Evolutionary conservation across 148 eudicot genomes (phyloP), one percentile per base, ranked within the genome.

Genomic region (Silene uniflora): DNA sequence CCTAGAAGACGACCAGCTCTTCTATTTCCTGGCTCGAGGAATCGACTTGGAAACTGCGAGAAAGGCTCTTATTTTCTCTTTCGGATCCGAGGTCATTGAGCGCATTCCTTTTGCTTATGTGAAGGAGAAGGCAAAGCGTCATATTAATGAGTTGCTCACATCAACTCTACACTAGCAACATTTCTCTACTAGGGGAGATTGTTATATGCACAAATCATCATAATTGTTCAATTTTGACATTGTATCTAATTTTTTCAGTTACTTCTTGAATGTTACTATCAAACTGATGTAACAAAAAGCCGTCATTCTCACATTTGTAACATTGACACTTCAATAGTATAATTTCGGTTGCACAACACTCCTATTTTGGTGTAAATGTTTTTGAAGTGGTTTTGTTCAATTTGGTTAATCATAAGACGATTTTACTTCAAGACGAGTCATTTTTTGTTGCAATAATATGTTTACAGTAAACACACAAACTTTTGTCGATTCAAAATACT

Each of bases 1-100:
- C 74, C 79, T 92, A 58, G 98, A 95, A 84, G 97, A 92, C 25
- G 81, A 89, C 77, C 97, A 90, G 72, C 87, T 95, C 44, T 95
- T 95, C 81, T 95, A 95, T 83, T 88, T 95, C 64, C 89, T 76
- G 66, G 96, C 97, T 63, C 91, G 97, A 3, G 97, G 98, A n/a
- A 84, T 95, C 52, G 92, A 90, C 80, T 12, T 75, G 49, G 85
- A 85, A 35, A 83, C 88, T 2, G 98, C 98, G 10, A 89, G 96
- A 81, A 95, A 80, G 77, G 90, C 97, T 29, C 96, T 95, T 63
- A 84, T 92, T 67, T 87, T 84, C 78, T 95, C 97, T 0, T 90
- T 95, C 71, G 96, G 93, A 11, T 84, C 97, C 1, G 97, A 92
- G 81, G 96, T 95, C 75, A 73, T 92, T 71, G 85, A 86, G 4